Evolutionary conservation across 1,284 basidiomycete genomes (phyloP), one percentile per base, ranked within the genome.

Genomic region (Ustilago sp.): DNA sequence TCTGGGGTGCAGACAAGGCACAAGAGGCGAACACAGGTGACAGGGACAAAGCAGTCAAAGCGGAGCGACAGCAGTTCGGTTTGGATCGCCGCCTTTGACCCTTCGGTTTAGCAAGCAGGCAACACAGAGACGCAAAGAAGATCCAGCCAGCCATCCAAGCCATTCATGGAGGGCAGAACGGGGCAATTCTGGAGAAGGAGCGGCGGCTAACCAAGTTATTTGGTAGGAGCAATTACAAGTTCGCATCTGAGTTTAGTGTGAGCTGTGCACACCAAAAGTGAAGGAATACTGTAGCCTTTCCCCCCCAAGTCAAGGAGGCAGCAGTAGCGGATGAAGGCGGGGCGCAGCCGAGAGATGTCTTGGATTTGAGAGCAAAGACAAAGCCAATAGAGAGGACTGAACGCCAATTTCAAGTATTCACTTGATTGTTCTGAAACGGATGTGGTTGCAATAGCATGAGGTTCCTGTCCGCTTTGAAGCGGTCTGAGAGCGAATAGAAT

Each of bases 1-100:
- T 63, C 52, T 50, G 60, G 61, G 61, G 53, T 63, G 53, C 43
- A 55, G 51, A 35, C 31, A 17, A 55, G 59, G 45, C 31, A 17
- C n/a, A 32, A 31, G n/a, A 31, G 32, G 23, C 23, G n/a, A 35
- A 41, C 23, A 38, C 32, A n/a, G 43, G 19, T 7, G 43, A 45
- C 43, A 41, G 7, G 8, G 15, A 28, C 23, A 28, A 39, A 17
- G 45, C 45, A 39, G 9, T 3, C 38, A 39, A 39, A 17, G 38
- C 38, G 23, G 3, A 28, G 23, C 23, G 23, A 28, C 38, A 17
- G 28, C 2, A 50, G 48, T 28, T 50, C 48, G 31, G 48, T 50
- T 32, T 50, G 48, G 48, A 50, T 50, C 48, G 48, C 48, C 48
- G 48, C 3, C 48, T 50, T 45, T 45, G 43, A 12, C 2, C 23